Base-by-base conservation (phyloP, 2,329 filamentous ascomycete species). In the Domatiomyces catenatus region DNA sequence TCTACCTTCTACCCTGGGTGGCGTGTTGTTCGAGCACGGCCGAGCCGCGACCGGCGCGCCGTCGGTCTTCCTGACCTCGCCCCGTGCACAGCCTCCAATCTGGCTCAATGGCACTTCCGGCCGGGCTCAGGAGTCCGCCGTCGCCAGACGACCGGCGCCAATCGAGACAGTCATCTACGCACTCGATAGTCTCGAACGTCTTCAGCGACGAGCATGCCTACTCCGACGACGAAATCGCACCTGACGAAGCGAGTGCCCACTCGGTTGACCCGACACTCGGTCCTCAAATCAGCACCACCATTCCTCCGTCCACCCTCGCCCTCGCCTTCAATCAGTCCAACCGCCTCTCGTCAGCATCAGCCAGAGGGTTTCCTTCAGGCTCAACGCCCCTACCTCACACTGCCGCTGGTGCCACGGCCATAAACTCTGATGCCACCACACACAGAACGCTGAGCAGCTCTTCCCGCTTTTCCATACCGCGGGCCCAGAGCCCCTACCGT, bases 401-500 rank as follows among this genome's bases (percentile, higher is more conserved):
- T 53, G 49, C 32, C 10, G 32, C 15, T 15, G 32, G 10, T 15
- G 32, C 10, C 32, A 15, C 32, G 15, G 52, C 56, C 1, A 57
- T 54, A 32, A 54, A 48, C 39, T 55, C 60, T n/a, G 56, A 62
- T 26, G 67, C 66, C 18, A 61, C 63, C 15, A 56, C 64, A 5
- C 64, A 65, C 52, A 64, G 69, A 58, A 69, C 67, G 19, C 63
- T 68, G 48, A 71, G 69, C 51, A 65, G 64, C n/a, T 67, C 66
- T 5, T 72, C 70, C 32, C 66, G 67, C 46, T 67, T 71, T 48
- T 69, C 68, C 4, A 65, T 72, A 28, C 69, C 70, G 42, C 66
- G 70, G 51, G 65, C 70, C 18, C 62, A 86, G 51, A 81, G 77
- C 52, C 83, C 83, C 10, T 85, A 87, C 57, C 76, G 76, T 49